Percentiles rank a stretch among this genome's conserved stretches.
These are phyloP conservation scores for Aspergillus texensis DNA, from an alignment of 2,329 filamentous ascomycete species.

Conservation along the genomic window DNA sequence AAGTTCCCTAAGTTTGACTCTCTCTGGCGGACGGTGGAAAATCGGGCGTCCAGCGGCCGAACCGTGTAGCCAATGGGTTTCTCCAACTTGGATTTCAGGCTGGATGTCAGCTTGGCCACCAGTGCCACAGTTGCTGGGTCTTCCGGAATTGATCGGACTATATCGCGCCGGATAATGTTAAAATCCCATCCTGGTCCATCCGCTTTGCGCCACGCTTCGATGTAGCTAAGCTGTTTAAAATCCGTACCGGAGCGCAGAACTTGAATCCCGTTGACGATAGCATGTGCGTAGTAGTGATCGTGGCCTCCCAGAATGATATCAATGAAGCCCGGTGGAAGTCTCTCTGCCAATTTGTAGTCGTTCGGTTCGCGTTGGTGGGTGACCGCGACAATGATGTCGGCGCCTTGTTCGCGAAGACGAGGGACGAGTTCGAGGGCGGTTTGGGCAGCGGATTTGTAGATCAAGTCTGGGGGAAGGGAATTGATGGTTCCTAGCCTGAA, in stretches of 20 bases:
- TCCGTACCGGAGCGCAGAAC: constrained; percentile 86
- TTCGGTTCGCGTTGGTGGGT: constrained; percentile 89
- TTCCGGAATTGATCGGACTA: constrained; percentile 68
- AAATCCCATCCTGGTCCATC: constrained; percentile 70
- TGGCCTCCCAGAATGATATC: constrained; percentile 88
- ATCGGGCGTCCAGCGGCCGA: constrained; percentile 80
- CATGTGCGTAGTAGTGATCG: constrained; percentile 85
- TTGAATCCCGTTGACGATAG: constrained; percentile 75
- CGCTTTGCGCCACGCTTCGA: constrained; percentile 69
- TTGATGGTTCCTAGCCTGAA: constrained; percentile 79
- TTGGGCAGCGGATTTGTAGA: constrained; percentile 76
- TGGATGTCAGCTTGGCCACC: constrained; percentile 70
- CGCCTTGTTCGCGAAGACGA: constrained; percentile 71
- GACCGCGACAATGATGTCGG: constrained; percentile 79
- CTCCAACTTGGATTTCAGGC: constrained; percentile 74
- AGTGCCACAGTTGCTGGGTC: constrained; percentile 64
- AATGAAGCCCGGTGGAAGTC: constrained; percentile 69
- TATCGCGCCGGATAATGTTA: constrained; percentile 73
- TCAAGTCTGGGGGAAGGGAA: constrained; percentile 75
- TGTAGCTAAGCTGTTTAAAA: constrained; percentile 89
- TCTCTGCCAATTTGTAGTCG: constrained; percentile 79
- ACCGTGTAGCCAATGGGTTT: constrained; percentile 84
- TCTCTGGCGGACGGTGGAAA: constrained; percentile 73
- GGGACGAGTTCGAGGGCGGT: constrained; percentile 78
- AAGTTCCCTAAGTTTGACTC: constrained; percentile 91